Percentiles rank a stretch among this genome's conserved stretches.
Evolutionary conservation across 257 asterid genomes (phyloP).

Genomic region (Solanum habrochaites): DNA sequence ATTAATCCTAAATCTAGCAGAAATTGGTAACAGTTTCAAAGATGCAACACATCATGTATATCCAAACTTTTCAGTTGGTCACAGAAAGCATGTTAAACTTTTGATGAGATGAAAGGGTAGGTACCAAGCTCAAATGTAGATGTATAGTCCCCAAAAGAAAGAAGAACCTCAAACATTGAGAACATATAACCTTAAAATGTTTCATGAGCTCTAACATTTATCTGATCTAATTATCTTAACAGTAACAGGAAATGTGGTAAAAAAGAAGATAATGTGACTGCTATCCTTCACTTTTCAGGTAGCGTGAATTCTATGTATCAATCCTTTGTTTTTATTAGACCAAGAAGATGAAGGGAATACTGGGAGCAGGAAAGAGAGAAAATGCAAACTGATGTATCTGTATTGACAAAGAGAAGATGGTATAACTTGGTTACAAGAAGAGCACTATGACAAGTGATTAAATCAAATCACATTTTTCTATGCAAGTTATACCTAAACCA

Average conservation of each 20-base stretch:
- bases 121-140: not conserved
- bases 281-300: not conserved
- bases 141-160: not conserved
- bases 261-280: not conserved
- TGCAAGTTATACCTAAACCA: conserved; percentile 22
- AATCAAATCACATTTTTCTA: not conserved
- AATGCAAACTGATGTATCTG: not conserved
- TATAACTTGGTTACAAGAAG: not conserved
- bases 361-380: not conserved
- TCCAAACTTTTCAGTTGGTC: not conserved
- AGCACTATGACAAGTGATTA: not conserved
- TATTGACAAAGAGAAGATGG: not conserved
- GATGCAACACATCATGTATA: not conserved
- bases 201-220: not conserved
- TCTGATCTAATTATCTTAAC: not conserved
- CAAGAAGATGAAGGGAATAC: not conserved
- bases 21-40: not conserved
- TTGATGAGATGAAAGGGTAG: not conserved
- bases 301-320: not conserved
- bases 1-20: not conserved
- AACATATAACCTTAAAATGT: not conserved
- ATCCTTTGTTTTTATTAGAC: not conserved
- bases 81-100: not conserved
- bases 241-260: no score
- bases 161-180: not conserved